Percentiles rank a stretch among this genome's conserved stretches.
These are phyloP conservation scores for Sechiopsis laciniata DNA, from an alignment of 306 rosid genomes.

Conservation along the genomic window DNA sequence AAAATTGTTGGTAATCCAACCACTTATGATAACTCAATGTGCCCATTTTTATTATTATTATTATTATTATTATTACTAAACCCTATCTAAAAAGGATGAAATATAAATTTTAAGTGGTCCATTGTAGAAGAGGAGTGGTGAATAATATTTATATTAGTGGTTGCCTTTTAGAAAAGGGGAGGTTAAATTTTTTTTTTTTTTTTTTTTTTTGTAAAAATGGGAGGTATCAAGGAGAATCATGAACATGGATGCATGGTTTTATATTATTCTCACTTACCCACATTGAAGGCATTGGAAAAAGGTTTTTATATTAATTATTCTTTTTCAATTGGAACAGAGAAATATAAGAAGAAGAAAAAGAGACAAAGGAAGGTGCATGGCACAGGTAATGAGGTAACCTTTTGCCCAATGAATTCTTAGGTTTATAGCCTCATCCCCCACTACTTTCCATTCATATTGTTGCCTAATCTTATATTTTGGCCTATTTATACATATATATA, in stretches of 20 bases:
- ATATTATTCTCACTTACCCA: background rate
- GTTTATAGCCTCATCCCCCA: background rate
- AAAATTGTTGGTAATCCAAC: background rate
- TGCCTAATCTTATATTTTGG: background rate
- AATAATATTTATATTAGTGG: background rate
- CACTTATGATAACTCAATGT: background rate
- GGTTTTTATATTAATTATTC: background rate
- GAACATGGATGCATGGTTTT: constrained; percentile 1
- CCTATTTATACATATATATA: no score
- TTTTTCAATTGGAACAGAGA: background rate
- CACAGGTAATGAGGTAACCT: background rate
- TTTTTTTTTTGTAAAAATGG: no score
- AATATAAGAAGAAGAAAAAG: background rate
- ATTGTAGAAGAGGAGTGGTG: background rate
- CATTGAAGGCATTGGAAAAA: constrained; percentile 1
- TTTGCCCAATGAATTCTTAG: constrained; percentile 4
- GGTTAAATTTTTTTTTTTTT: background rate
- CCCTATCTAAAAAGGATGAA: no score
- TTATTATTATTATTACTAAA: background rate
- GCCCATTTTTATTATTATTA: background rate
- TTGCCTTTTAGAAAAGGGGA: background rate
- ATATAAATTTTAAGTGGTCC: background rate
- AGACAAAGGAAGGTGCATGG: background rate
- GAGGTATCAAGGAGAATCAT: background rate
- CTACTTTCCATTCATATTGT: background rate